Evolutionary conservation across 257 asterid species (phyloP).

Genomic region (Buddleja alternifolia): DNA sequence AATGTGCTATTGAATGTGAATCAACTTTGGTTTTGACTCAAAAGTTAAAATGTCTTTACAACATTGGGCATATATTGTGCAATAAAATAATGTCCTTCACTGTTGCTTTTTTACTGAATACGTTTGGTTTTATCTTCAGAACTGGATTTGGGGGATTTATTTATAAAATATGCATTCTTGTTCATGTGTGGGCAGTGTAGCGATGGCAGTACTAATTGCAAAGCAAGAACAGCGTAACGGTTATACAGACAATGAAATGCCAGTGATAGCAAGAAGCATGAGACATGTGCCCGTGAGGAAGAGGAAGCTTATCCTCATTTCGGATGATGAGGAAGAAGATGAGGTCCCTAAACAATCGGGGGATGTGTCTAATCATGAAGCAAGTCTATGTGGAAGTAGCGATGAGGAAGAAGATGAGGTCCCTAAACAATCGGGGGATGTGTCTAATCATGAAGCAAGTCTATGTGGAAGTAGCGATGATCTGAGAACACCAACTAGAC

Average conservation of each 20-base stretch:
- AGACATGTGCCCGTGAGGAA: slow-evolving; percentile 40
- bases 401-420: slow-evolving; percentile 38
- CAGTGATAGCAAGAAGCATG: slow-evolving; percentile 29
- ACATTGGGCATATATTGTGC: background rate
- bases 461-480: slow-evolving; percentile 27
- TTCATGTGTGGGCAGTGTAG: slow-evolving; percentile 32
- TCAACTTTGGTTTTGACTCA: background rate
- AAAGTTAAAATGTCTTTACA: background rate
- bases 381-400: slow-evolving; percentile 18
- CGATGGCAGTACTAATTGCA: slow-evolving; percentile 50
- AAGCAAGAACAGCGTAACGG: slow-evolving; percentile 42
- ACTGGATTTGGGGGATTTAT: background rate
- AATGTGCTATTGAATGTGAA: background rate
- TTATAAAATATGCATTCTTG: background rate
- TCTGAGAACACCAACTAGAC: slow-evolving; percentile 22
- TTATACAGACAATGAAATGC: slow-evolving; percentile 15
- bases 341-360: slow-evolving; percentile 29
- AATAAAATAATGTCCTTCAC: slow-evolving; percentile 4
- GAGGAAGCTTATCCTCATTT: slow-evolving; percentile 46
- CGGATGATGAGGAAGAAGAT: slow-evolving; percentile 52
- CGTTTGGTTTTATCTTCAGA: background rate
- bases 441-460: slow-evolving; percentile 23
- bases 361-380: slow-evolving; percentile 25
- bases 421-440: slow-evolving; percentile 24
- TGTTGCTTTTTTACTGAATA: slow-evolving; percentile 3